Conservation (phyloP, 192 early-diverging fungal genomes). For the Phycomyces nitens region DNA sequence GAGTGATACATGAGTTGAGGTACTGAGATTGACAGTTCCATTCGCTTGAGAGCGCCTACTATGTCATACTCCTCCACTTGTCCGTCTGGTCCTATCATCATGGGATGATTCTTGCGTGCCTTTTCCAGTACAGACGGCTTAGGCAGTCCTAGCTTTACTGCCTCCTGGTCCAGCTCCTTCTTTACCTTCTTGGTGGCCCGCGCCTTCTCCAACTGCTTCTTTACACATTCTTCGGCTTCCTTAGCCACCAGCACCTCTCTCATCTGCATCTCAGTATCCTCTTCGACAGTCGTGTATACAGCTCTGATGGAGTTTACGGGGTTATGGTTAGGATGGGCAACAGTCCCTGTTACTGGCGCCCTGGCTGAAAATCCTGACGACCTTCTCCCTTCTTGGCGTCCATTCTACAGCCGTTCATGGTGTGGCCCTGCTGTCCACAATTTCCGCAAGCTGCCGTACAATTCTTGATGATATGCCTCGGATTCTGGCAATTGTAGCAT, state of each 20-base stretch:
- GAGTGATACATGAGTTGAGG: neutral
- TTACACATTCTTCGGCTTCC: neutral
- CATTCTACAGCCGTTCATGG: neutral
- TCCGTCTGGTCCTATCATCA: neutral
- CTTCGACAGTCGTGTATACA: neutral
- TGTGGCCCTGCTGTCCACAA: neutral
- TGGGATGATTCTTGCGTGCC: neutral
- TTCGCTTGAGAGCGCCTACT: neutral
- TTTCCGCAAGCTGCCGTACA: neutral
- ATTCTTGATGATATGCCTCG: neutral
- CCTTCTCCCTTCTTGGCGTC: neutral
- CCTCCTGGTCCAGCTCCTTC: neutral
- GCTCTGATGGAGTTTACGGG: neutral
- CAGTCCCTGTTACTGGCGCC: neutral
- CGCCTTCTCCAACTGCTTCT: neutral
- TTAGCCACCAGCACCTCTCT: neutral
- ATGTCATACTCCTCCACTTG: neutral
- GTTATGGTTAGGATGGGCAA: neutral
- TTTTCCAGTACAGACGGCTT: neutral
- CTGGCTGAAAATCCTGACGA: neutral
- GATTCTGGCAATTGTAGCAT: neutral
- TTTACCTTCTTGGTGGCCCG: neutral
- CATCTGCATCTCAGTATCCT: neutral
- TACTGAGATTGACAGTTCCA: neutral
- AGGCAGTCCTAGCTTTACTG: neutral